phyloP scores from a whole-genome alignment of 2,329 filamentous ascomycete species.

The Amesomyces nigricolor region DNA sequence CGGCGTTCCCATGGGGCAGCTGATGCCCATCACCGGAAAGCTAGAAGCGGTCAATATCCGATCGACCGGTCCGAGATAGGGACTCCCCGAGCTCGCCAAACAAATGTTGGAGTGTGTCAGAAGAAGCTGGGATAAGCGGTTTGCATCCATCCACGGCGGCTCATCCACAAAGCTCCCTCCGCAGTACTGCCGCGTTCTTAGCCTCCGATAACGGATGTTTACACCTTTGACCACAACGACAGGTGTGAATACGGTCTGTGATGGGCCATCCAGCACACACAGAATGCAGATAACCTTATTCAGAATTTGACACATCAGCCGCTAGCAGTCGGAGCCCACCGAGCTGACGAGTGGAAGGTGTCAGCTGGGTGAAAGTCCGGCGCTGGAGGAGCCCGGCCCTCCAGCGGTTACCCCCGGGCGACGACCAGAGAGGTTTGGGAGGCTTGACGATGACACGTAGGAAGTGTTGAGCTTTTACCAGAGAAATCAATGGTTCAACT shows the following conservation, averaged over 20 bases:
- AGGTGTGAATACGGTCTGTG: neutral
- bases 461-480: too few species aligned
- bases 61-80: conserved; percentile 1
- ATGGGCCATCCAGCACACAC: neutral
- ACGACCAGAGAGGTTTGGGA: neutral
- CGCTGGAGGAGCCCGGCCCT: neutral
- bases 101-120: neutral
- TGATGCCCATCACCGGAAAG: neutral
- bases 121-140: neutral
- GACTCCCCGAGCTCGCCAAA: neutral
- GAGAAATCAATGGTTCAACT: too few species aligned
- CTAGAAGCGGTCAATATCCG: conserved; percentile 3
- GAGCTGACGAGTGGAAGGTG: too few species aligned
- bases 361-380: too few species aligned
- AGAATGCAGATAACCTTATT: neutral
- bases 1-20: neutral
- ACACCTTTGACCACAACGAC: neutral
- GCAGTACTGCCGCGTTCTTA: neutral
- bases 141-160: neutral
- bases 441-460: neutral
- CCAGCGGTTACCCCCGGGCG: neutral
- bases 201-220: conserved; percentile 15
- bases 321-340: too few species aligned
- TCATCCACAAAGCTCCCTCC: neutral
- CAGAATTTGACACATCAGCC: too few species aligned